Base-by-base conservation (phyloP, 495 filamentous ascomycete species). In the Neurospora sp. region DNA sequence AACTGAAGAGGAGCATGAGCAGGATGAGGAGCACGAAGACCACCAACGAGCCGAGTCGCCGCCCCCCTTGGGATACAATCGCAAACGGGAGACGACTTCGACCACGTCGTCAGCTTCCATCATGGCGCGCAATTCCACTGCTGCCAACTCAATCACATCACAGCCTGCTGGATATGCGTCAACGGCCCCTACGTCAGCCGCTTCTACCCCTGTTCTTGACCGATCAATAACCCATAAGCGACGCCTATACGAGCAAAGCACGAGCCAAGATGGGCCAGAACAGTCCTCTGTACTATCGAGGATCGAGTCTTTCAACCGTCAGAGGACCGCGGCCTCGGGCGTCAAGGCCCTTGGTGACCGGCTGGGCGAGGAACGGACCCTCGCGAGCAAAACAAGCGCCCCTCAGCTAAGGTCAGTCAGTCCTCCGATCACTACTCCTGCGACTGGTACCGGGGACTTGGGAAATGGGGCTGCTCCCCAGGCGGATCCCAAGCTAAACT, bases 61-160 rank as follows among this genome's bases (percentile, higher is more conserved):
- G 12, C 87, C 90, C 4, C 77, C 85, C 8, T 85, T 86, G 20
- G 86, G 84, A 31, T 94, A 90, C 74, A 92, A 92, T 73, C 88
- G 87, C 71, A 92, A 95, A 74, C 86, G 95, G 9, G 93, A 93
- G 73, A 98, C 96, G 0, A 88, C 88, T 12, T 98, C 95, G 6
- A 97, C 96, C 0, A 95, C 92, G 0, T 92, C 91, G 27, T 97
- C 95, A 1, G 90, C 86, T 2, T 89, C 89, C 27, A 89, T 88
- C 6, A 86, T 90, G 71, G 88, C 88, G 35, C 90, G 93, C 14
- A 90, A 88, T 16, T 98, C 96, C 2, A 97, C 96, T 20, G 94
- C 93, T 46, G 96, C 95, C 6, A 98, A 95, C 5, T 99, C 96
- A 0, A 85, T 97, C 72, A 90, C 91, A n/a, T 97, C 95, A 16